Evolutionary conservation across 768 basidiomycete genomes (phyloP).

Genomic region (Scleroderma bovista): DNA sequence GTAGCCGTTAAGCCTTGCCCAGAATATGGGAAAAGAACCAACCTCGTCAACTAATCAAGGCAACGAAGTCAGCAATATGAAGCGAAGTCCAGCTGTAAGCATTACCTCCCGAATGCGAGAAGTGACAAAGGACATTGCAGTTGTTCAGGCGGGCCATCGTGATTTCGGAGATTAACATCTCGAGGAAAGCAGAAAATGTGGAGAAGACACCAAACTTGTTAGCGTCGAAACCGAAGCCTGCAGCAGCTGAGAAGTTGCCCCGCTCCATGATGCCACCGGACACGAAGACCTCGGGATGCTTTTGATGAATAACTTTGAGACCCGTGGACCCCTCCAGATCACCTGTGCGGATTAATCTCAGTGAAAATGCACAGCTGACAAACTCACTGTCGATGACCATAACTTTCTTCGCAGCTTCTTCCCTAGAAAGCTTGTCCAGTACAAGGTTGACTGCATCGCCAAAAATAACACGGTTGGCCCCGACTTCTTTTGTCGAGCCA

Average conservation of each 20-base stretch:
- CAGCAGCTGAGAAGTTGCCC: constrained; percentile 78
- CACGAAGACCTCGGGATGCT: constrained; percentile 83
- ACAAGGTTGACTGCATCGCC: constrained; percentile 81
- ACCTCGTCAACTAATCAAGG: constrained; percentile 50
- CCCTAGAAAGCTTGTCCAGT: constrained; percentile 67
- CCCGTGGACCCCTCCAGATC: constrained; percentile 90
- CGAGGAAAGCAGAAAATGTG: constrained; percentile 87
- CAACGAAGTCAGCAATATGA: constrained; percentile 1
- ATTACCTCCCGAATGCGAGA: constrained; percentile 82
- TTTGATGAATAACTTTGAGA: constrained; percentile 81
- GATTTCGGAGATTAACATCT: constrained; percentile 85
- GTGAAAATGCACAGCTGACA: not conserved
- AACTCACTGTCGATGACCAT: constrained; percentile 80
- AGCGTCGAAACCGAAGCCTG: constrained; percentile 79
- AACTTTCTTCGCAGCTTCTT: constrained; percentile 73
- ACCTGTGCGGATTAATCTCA: constrained; percentile 33
- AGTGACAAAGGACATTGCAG: constrained; percentile 84
- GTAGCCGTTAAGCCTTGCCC: constrained; percentile 1
- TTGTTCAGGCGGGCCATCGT: constrained; percentile 92
- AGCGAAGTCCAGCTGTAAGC: constrained; percentile 4
- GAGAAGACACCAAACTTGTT: constrained; percentile 87
- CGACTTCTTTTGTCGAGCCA: constrained; percentile 69
- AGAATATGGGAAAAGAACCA: not conserved
- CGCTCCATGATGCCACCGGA: constrained; percentile 87
- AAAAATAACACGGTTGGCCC: constrained; percentile 78